phyloP scores from a whole-genome alignment of 2,329 filamentous ascomycete species.

The Albophoma yamanashiensis region DNA sequence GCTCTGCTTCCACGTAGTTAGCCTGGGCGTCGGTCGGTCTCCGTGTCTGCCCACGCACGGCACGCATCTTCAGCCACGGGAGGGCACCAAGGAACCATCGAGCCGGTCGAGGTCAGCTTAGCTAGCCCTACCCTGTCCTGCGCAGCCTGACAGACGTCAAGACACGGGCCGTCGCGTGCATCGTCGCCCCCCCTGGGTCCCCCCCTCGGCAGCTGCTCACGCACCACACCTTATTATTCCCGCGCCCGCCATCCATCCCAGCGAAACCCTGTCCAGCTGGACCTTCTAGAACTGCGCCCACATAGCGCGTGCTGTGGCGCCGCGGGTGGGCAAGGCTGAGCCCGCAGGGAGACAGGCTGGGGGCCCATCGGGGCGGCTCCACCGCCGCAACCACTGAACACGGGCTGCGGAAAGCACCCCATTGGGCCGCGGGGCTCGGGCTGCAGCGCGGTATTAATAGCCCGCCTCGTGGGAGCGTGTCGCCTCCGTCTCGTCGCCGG shows the following conservation, averaged over 20 bases:
- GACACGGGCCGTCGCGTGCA: background rate
- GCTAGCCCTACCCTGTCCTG: background rate
- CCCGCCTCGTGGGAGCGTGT: background rate
- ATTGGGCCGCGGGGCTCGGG: background rate
- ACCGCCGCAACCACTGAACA: background rate
- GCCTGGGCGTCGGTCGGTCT: too few relatives aligned
- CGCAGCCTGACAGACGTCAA: background rate
- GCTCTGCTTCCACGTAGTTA: too few relatives aligned
- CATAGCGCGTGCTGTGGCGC: background rate
- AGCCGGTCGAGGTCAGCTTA: background rate
- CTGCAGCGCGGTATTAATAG: background rate
- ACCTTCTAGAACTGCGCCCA: background rate
- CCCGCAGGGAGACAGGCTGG: background rate
- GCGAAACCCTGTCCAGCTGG: constrained; percentile 1
- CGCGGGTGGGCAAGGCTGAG: background rate
- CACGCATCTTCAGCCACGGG: too few relatives aligned
- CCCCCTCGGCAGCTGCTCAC: background rate
- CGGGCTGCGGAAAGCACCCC: background rate
- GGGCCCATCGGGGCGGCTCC: background rate
- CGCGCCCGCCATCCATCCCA: background rate
- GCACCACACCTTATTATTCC: background rate
- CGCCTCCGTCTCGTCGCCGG: background rate
- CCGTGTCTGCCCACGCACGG: too few relatives aligned
- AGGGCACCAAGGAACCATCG: too few relatives aligned
- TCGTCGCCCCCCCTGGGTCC: too few relatives aligned